These are phyloP conservation scores for Iris pallida DNA, from an alignment of 116 monocot genomes.

Conservation along the genomic window DNA sequence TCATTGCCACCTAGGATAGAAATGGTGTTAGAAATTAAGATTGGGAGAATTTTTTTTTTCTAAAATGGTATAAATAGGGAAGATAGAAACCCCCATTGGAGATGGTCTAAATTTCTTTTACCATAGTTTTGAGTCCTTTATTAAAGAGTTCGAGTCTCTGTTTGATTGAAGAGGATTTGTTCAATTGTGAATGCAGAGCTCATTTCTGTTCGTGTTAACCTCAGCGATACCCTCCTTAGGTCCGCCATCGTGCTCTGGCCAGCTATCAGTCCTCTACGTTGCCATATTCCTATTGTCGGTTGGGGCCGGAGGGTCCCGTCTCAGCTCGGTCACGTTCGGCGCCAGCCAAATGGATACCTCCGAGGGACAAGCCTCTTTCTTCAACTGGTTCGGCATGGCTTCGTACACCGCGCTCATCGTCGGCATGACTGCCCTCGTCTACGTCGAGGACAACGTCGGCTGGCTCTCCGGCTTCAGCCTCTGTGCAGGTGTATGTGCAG, in stretches of 20 bases:
- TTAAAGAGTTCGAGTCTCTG: too few relatives aligned
- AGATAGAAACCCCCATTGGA: too few relatives aligned
- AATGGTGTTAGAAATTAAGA: too few relatives aligned
- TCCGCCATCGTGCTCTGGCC: not conserved
- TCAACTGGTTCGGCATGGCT: slow-evolving; percentile 37
- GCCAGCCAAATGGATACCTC: slow-evolving; percentile 28
- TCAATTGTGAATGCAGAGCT: too few relatives aligned
- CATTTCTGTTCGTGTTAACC: too few relatives aligned
- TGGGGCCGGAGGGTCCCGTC: slow-evolving; percentile 31
- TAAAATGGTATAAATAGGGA: too few relatives aligned
- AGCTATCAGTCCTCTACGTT: slow-evolving; percentile 16
- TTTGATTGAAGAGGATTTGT: too few relatives aligned
- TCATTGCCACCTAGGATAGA: too few relatives aligned
- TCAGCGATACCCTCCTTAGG: too few relatives aligned
- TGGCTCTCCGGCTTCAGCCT: slow-evolving; percentile 33
- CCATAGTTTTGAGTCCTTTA: too few relatives aligned
- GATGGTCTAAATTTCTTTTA: too few relatives aligned
- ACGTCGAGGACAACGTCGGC: slow-evolving; percentile 29
- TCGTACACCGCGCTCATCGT: slow-evolving; percentile 19
- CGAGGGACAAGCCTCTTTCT: slow-evolving; percentile 16
- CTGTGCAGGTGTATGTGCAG: not conserved
- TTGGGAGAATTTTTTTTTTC: too few relatives aligned
- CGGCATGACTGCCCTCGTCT: slow-evolving; percentile 27
- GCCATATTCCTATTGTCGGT: slow-evolving; percentile 17
- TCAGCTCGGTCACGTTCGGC: slow-evolving; percentile 31